A percentile compares a stretch with the other conserved stretches of the same genome.
phyloP scores from a whole-genome alignment of 257 asterid species.

The Solanum bulbocastanum region DNA sequence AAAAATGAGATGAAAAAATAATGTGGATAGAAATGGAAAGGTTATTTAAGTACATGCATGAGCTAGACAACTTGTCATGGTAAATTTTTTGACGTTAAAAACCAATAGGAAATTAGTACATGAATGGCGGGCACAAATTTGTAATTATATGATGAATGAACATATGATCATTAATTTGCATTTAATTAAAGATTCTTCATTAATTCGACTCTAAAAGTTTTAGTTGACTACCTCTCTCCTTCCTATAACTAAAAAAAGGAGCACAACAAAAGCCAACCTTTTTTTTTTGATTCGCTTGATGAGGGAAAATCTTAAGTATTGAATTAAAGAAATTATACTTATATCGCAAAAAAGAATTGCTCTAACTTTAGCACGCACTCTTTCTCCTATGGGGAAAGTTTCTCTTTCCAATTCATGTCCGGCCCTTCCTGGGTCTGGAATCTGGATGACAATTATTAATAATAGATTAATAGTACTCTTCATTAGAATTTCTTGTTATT shows the following conservation, averaged over 20 bases:
- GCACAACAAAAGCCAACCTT: too few relatives aligned
- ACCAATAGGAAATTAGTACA: background rate
- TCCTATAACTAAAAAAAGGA: too few relatives aligned
- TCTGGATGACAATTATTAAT: too few relatives aligned
- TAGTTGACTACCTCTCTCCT: too few relatives aligned
- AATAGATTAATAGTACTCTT: too few relatives aligned
- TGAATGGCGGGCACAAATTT: background rate
- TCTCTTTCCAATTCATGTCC: background rate
- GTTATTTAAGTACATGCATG: background rate
- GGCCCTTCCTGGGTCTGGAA: background rate
- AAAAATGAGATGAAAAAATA: background rate
- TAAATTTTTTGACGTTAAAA: background rate
- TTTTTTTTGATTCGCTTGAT: too few relatives aligned
- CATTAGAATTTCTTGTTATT: too few relatives aligned
- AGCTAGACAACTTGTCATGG: background rate
- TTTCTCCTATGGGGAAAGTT: background rate
- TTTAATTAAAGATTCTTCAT: background rate
- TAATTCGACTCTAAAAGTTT: too few relatives aligned
- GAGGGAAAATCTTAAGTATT: too few relatives aligned
- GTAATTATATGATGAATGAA: background rate
- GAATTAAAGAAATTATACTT: too few relatives aligned
- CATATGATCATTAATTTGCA: background rate
- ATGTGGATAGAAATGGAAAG: background rate
- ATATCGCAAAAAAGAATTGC: rapidly evolving
- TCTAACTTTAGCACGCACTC: background rate